A percentile compares a stretch with the other conserved stretches of the same genome.
phyloP scores from a whole-genome alignment of 2,329 filamentous ascomycete species.

The Botrytis medusae region DNA sequence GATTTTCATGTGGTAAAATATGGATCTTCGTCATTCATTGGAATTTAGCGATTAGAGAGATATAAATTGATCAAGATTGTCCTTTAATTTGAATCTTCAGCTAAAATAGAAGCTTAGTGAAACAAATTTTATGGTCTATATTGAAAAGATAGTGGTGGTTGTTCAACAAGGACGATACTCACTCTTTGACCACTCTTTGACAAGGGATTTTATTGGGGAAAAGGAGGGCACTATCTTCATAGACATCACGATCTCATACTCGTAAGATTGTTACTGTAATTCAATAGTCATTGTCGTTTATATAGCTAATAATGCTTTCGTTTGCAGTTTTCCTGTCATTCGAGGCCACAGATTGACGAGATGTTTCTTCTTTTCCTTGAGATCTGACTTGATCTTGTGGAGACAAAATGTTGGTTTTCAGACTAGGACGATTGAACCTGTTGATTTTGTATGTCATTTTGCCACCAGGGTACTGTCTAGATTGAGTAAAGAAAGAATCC shows the following conservation, averaged over 20 bases:
- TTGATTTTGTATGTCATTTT: no score
- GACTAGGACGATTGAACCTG: neutral
- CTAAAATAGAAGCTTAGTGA: no score
- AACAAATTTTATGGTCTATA: rapidly evolving
- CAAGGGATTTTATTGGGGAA: rapidly evolving
- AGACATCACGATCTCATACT: no score
- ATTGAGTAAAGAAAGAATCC: rapidly evolving
- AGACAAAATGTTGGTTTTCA: neutral
- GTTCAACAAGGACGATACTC: neutral
- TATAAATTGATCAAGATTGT: neutral
- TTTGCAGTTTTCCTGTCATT: rapidly evolving
- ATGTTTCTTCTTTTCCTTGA: no score
- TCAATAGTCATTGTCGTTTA: neutral
- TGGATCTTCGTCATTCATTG: neutral
- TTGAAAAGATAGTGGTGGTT: neutral
- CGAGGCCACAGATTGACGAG: neutral
- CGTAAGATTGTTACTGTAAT: neutral
- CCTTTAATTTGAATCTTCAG: neutral
- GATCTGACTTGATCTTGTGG: no score
- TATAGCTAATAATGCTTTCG: neutral
- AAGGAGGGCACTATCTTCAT: neutral
- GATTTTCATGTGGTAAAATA: rapidly evolving
- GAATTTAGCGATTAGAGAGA: neutral
- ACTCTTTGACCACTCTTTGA: rapidly evolving
- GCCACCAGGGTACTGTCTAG: no score